Conservation (phyloP, 2,329 filamentous ascomycete genomes). For the Aspergillus alliaceus region DNA sequence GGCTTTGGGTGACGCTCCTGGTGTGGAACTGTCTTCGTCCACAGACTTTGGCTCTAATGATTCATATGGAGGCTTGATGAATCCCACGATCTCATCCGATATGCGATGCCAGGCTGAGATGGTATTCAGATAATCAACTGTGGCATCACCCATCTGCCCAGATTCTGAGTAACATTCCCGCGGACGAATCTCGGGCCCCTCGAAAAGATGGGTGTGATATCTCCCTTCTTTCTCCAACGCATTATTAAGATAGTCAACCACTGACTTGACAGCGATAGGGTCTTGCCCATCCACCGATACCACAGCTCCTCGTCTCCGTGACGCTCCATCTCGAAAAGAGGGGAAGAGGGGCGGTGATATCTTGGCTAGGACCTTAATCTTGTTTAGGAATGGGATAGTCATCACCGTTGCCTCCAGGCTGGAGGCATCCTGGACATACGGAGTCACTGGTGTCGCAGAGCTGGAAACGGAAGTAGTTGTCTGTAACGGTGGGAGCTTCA, state of each 20-base stretch:
- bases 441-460: conserved; percentile 26
- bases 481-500: conserved; percentile 57
- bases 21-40: conserved; percentile 20
- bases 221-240: conserved; percentile 54
- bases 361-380: conserved; percentile 72
- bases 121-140: conserved; percentile 62
- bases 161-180: conserved; percentile 21
- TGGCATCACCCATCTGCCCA: conserved; percentile 46
- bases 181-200: conserved; percentile 42
- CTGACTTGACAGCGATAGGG: conserved; percentile 60
- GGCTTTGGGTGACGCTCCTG: conserved; percentile 32
- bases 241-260: conserved; percentile 64
- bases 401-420: conserved; percentile 69
- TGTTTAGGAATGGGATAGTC: conserved; percentile 71
- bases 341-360: conserved; percentile 68
- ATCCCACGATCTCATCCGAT: conserved; percentile 67
- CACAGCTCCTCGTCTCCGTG: conserved; percentile 67
- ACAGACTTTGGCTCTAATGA: conserved; percentile 14
- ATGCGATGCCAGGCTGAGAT: conserved; percentile 75
- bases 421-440: conserved; percentile 40
- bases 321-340: conserved; percentile 25
- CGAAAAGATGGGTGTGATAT: conserved; percentile 50
- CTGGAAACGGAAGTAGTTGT: conserved; percentile 30
- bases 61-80: conserved; percentile 46
- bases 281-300: conserved; percentile 80